phyloP scores from a whole-genome alignment of 805 yeast species.

The Priceomyces castillae region DNA sequence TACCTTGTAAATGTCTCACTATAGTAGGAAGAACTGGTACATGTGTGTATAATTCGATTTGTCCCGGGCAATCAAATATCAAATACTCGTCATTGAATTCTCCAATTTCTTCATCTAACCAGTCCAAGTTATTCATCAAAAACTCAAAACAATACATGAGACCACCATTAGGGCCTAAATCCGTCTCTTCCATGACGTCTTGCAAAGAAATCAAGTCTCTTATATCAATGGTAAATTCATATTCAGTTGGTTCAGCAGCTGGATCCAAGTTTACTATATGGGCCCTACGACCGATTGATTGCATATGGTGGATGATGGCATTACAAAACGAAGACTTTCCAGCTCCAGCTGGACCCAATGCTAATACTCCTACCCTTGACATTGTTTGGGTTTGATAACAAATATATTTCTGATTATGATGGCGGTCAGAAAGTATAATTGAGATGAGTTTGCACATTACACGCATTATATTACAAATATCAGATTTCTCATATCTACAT shows the following conservation, averaged over 20 bases:
- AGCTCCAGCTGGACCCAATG: slow-evolving; percentile 97
- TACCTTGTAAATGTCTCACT: slow-evolving; percentile 77
- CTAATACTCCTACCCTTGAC: slow-evolving; percentile 94
- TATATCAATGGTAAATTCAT: slow-evolving; percentile 88
- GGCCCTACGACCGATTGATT: slow-evolving; percentile 85
- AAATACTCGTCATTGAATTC: slow-evolving; percentile 92
- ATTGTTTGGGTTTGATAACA: slow-evolving; percentile 32
- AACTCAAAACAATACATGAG: slow-evolving; percentile 83
- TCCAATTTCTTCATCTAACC: slow-evolving; percentile 97
- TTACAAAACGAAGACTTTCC: slow-evolving; percentile 94
- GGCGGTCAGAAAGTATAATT: slow-evolving; percentile 1
- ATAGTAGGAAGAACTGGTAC: slow-evolving; percentile 89
- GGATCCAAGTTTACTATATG: slow-evolving; percentile 95
- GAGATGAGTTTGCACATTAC: slow-evolving; percentile 2
- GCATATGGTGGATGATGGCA: slow-evolving; percentile 82
- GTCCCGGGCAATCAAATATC: slow-evolving; percentile 96
- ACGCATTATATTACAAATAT: slow-evolving; percentile 1
- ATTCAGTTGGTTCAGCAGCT: slow-evolving; percentile 92
- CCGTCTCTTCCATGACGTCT: slow-evolving; percentile 85
- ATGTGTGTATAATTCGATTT: slow-evolving; percentile 91
- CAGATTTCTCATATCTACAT: neutral
- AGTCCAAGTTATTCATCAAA: slow-evolving; percentile 82
- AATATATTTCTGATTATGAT: neutral
- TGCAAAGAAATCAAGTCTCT: slow-evolving; percentile 85
- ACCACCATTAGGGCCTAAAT: slow-evolving; percentile 88